A percentile compares a stretch with the other conserved stretches of the same genome.
These are phyloP conservation scores for Stagonosporopsis chrysanthemi DNA, from an alignment of 2,329 filamentous ascomycete genomes.

Conservation along the genomic window DNA sequence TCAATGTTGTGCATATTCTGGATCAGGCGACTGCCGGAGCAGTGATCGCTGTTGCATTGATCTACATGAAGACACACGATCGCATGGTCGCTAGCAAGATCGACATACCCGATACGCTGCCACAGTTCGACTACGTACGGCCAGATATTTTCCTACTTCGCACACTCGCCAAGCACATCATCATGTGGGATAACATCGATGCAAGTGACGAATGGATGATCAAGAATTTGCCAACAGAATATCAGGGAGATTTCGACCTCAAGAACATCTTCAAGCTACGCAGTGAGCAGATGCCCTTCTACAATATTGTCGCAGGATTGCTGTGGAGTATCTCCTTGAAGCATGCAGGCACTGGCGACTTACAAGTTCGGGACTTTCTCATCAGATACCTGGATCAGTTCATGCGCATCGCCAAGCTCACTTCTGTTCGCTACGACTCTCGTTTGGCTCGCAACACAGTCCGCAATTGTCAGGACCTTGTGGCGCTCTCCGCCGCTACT, in stretches of 20 bases:
- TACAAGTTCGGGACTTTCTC: constrained; percentile 78
- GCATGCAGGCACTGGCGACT: constrained; percentile 61
- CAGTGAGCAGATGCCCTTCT: constrained; percentile 88
- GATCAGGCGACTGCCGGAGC: constrained; percentile 95
- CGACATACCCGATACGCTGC: constrained; percentile 85
- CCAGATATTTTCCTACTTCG: constrained; percentile 91
- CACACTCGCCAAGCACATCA: constrained; percentile 87
- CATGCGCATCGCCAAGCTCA: constrained; percentile 75
- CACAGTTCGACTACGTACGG: constrained; percentile 94
- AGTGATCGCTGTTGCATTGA: constrained; percentile 85
- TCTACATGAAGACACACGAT: constrained; percentile 98
- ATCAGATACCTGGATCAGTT: constrained; percentile 87
- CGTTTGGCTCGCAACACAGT: constrained; percentile 83
- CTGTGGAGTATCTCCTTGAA: constrained; percentile 70
- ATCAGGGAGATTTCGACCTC: constrained; percentile 69
- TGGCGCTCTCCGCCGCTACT: constrained; percentile 81
- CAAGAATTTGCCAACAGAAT: constrained; percentile 73
- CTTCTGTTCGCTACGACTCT: constrained; percentile 75
- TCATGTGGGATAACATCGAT: constrained; percentile 87
- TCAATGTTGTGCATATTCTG: constrained; percentile 89
- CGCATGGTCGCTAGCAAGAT: constrained; percentile 86
- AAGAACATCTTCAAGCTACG: constrained; percentile 67
- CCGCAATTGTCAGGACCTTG: constrained; percentile 87
- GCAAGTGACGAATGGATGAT: constrained; percentile 78
- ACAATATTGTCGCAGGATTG: constrained; percentile 87